Conservation (phyloP, 2,329 filamentous ascomycete species). For the Diaporthe australafricana region DNA sequence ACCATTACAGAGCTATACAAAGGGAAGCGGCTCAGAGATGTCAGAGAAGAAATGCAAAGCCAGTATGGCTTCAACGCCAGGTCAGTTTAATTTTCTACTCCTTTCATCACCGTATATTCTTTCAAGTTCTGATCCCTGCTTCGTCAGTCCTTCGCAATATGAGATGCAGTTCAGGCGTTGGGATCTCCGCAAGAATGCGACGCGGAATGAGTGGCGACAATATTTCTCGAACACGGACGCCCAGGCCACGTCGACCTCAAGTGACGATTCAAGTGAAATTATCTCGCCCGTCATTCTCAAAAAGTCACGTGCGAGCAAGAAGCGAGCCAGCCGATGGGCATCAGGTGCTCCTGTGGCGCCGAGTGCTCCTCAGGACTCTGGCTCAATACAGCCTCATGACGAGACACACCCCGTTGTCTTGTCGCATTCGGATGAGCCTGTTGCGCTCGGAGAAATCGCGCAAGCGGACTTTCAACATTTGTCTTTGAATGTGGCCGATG, state of each 20-base stretch:
- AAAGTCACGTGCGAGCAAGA: conserved; percentile 1
- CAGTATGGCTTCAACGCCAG: background rate
- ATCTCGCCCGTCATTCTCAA: background rate
- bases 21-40: background rate
- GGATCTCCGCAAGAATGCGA: background rate
- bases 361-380: background rate
- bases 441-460: background rate
- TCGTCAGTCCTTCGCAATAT: background rate
- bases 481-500: background rate
- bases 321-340: conserved; percentile 3
- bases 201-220: background rate
- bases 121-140: background rate
- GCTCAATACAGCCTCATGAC: background rate
- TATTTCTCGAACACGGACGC: background rate
- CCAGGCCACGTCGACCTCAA: background rate
- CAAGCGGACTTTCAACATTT: background rate
- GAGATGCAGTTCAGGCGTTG: background rate
- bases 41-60: background rate
- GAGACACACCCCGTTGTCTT: background rate
- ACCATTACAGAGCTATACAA: background rate
- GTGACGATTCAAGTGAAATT: background rate
- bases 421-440: background rate
- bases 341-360: background rate
- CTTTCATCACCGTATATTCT: background rate
- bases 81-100: background rate